A percentile compares a stretch with the other conserved stretches of the same genome.
Conservation (phyloP, 1,139 yeast genomes). For the Taphrina betulina region DNA sequence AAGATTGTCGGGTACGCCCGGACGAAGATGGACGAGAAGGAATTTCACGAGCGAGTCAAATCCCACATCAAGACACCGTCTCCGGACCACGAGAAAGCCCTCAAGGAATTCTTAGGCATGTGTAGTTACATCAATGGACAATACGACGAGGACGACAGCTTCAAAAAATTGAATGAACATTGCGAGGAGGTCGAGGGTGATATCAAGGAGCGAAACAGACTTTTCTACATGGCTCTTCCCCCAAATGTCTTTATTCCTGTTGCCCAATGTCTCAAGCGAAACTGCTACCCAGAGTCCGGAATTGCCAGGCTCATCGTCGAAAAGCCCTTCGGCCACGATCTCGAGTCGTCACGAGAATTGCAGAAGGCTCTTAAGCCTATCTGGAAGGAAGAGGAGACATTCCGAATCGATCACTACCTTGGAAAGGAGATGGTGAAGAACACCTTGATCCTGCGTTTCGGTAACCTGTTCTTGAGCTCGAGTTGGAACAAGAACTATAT, state of each 20-base stretch:
- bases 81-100: slow-evolving; percentile 49
- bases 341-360: slow-evolving; percentile 70
- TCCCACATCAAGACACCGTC: slow-evolving; percentile 63
- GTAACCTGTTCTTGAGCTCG: slow-evolving; percentile 78
- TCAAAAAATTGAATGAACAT: slow-evolving; percentile 53
- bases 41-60: slow-evolving; percentile 64
- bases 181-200: slow-evolving; percentile 60
- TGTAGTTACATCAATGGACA: slow-evolving; percentile 71
- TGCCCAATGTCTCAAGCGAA: slow-evolving; percentile 66
- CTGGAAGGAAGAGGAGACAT: slow-evolving; percentile 86
- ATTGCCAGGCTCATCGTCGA: slow-evolving; percentile 82
- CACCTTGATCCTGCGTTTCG: slow-evolving; percentile 81
- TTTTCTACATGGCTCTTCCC: slow-evolving; percentile 91
- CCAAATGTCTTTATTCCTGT: slow-evolving; percentile 87
- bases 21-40: slow-evolving; percentile 65
- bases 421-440: slow-evolving; percentile 99
- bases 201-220: slow-evolving; percentile 48
- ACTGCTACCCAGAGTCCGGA: slow-evolving; percentile 68
- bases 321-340: slow-evolving; percentile 96
- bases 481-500: slow-evolving; percentile 83
- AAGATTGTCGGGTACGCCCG: slow-evolving; percentile 91
- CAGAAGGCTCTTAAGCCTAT: slow-evolving; percentile 77
- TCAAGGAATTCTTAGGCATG: slow-evolving; percentile 57
- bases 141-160: slow-evolving; percentile 79
- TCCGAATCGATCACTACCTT: slow-evolving; percentile 92